A percentile compares a stretch with the other conserved stretches of the same genome.
Evolutionary conservation across 441 rosid genomes (phyloP).

Genomic region (Corymbia citriodora): DNA sequence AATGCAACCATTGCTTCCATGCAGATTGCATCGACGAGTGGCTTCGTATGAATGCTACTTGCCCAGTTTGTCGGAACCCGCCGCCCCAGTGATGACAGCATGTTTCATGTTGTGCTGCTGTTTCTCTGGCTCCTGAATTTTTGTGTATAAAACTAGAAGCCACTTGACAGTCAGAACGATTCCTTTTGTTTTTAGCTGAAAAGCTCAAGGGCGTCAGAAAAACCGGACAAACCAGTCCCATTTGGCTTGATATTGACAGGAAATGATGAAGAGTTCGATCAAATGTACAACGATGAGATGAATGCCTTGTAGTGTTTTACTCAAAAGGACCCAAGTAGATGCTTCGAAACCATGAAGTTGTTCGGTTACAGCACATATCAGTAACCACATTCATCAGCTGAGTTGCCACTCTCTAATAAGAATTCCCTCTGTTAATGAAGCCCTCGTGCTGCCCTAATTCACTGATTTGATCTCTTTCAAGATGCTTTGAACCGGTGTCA

Average conservation of each 20-base stretch:
- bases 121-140: not conserved
- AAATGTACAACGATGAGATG: not conserved
- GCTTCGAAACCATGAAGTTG: not conserved
- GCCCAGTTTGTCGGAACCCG: slow-evolving; percentile 61
- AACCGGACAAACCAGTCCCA: not conserved
- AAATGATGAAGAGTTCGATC: not conserved
- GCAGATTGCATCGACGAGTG: slow-evolving; percentile 66
- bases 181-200: not conserved
- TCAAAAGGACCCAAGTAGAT: not conserved
- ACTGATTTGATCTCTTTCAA: not conserved
- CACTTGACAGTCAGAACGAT: not conserved
- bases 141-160: not conserved
- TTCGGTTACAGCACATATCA: not conserved
- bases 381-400: not conserved
- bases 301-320: not conserved
- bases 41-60: slow-evolving; percentile 49
- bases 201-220: not conserved
- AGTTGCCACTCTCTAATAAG: not conserved
- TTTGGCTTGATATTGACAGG: not conserved
- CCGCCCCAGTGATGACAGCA: slow-evolving; percentile 10
- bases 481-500: not conserved
- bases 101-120: not conserved
- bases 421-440: not conserved
- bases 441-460: not conserved
- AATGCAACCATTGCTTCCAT: slow-evolving; percentile 68